Evolutionary conservation across 2,329 filamentous ascomycete genomes (phyloP).

Genomic region (Phialophora verrucosa): DNA sequence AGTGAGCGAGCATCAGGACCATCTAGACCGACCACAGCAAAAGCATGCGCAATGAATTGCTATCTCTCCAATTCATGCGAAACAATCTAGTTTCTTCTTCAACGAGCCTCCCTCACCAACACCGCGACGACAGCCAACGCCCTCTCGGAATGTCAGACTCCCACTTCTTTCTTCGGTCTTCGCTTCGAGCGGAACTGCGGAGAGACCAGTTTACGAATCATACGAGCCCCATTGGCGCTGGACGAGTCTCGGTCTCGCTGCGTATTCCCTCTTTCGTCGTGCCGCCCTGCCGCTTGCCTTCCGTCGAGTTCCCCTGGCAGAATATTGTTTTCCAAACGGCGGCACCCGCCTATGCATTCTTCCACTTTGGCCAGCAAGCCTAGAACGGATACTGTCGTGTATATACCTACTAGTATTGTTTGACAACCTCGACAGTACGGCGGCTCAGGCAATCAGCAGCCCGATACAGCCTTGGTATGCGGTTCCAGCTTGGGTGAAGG

Average conservation of each 20-base stretch:
- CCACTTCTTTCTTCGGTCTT: neutral
- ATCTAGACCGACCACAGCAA: neutral
- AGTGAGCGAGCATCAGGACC: neutral
- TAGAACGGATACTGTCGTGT: too few species aligned
- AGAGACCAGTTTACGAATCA: constrained; percentile 5
- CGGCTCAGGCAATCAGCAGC: too few species aligned
- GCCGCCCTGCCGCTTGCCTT: neutral
- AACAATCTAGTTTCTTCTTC: neutral
- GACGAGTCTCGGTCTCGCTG: constrained; percentile 11
- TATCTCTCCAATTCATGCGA: neutral
- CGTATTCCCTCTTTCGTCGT: constrained; percentile 10
- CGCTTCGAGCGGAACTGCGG: neutral
- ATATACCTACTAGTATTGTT: too few species aligned
- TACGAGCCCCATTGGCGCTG: neutral
- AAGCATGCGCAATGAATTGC: neutral
- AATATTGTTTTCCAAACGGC: neutral
- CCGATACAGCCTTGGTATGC: too few species aligned
- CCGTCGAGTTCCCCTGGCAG: neutral
- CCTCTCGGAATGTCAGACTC: neutral
- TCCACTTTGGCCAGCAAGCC: neutral
- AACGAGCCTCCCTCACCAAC: neutral
- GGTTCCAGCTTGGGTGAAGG: too few species aligned
- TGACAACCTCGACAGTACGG: too few species aligned
- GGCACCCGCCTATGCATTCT: neutral
- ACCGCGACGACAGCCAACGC: neutral